These are phyloP conservation scores for Tuber brumale DNA, from an alignment of 495 filamentous ascomycete genomes.

Conservation along the genomic window DNA sequence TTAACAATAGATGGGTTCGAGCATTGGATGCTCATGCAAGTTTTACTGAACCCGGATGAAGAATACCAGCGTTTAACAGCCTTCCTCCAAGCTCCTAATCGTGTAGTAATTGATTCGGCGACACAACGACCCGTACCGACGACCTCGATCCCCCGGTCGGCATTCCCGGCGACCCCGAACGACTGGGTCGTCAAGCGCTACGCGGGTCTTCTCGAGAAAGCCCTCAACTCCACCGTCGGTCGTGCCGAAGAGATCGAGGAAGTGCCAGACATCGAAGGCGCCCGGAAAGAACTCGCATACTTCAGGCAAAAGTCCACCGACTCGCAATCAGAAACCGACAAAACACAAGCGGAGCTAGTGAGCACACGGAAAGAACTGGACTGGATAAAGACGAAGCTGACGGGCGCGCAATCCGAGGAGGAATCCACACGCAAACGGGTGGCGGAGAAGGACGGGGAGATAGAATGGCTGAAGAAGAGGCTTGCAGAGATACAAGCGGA, in stretches of 20 bases:
- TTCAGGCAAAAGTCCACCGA: constrained; percentile 17
- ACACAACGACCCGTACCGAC: constrained; percentile 4
- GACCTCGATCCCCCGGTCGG: constrained; percentile 12
- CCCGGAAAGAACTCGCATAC: constrained; percentile 9
- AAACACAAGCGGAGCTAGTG: constrained; percentile 8
- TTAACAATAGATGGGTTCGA: constrained; percentile 29
- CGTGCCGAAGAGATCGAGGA: constrained; percentile 7
- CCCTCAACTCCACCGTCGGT: constrained; percentile 3
- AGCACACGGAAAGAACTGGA: not conserved
- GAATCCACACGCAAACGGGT: not conserved
- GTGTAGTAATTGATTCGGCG: constrained; percentile 11
- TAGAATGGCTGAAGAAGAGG: constrained; percentile 6
- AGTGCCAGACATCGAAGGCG: constrained; percentile 11
- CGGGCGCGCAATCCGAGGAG: not conserved
- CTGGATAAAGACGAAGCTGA: constrained; percentile 1
- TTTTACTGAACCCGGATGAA: constrained; percentile 20
- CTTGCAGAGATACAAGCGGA: constrained; percentile 10
- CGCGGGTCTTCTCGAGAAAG: constrained; percentile 13
- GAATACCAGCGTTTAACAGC: constrained; percentile 16
- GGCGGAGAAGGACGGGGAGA: not conserved
- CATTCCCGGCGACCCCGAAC: constrained; percentile 11
- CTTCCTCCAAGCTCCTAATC: constrained; percentile 6
- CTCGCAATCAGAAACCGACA: constrained; percentile 1
- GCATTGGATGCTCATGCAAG: constrained; percentile 28
- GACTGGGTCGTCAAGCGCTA: constrained; percentile 15